A percentile compares a stretch with the other conserved stretches of the same genome.
Conservation (phyloP, 495 filamentous ascomycete species). For the Glutinoglossum americanum region DNA sequence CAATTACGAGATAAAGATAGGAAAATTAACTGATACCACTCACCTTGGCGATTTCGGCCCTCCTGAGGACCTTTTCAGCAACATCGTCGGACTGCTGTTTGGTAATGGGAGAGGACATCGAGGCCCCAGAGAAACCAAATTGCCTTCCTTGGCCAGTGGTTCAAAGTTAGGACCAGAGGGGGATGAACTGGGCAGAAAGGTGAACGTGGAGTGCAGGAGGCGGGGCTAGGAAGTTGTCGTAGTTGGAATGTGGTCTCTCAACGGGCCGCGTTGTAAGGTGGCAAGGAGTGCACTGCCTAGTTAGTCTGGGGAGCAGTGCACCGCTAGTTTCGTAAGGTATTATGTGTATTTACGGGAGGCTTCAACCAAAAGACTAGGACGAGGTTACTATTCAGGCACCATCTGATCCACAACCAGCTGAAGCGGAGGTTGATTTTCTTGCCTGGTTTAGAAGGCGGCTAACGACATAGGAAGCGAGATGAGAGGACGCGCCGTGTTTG, state of each 20-base stretch:
- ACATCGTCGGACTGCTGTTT: slow-evolving; percentile 34
- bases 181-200: background rate
- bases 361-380: background rate
- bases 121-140: background rate
- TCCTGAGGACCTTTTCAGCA: slow-evolving; percentile 43
- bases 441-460: background rate
- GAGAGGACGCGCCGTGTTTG: background rate
- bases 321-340: too few species aligned
- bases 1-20: background rate
- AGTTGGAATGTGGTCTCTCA: background rate
- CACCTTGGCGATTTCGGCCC: slow-evolving; percentile 75
- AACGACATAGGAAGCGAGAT: background rate
- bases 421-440: background rate
- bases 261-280: too few species aligned
- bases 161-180: background rate
- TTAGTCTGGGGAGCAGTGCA: too few species aligned
- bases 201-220: background rate
- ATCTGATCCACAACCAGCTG: background rate
- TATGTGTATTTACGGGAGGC: background rate
- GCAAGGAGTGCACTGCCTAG: too few species aligned
- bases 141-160: background rate
- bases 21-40: slow-evolving; percentile 5
- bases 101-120: background rate
- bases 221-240: background rate
- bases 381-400: background rate